Conservation (phyloP, 2,329 filamentous ascomycete species). For the Xylariales sp. region DNA sequence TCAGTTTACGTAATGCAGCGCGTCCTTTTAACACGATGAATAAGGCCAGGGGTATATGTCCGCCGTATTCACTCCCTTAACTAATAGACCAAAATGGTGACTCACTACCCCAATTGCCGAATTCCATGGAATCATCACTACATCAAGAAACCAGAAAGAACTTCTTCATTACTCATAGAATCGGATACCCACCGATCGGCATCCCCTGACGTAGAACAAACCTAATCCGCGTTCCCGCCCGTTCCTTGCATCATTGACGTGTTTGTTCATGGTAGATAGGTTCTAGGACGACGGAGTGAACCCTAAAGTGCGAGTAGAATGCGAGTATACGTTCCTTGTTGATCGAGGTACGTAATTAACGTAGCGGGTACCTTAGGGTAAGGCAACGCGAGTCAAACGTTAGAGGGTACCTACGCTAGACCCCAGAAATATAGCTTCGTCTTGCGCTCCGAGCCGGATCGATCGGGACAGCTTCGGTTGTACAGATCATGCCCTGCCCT, state of each 20-base stretch:
- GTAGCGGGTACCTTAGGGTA: background rate
- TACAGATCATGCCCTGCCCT: background rate
- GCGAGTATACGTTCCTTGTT: background rate
- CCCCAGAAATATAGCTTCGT: conserved; percentile 24
- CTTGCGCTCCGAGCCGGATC: conserved; percentile 7
- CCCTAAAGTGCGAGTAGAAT: conserved; percentile 1
- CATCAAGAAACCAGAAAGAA: too few relatives aligned
- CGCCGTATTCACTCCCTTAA: background rate
- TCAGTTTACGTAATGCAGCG: conserved; percentile 19
- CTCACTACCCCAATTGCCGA: background rate
- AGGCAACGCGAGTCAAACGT: background rate
- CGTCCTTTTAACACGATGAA: background rate
- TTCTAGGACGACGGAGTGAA: conserved; percentile 24
- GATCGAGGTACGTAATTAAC: background rate
- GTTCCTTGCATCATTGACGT: conserved; percentile 31
- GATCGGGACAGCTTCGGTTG: conserved; percentile 21
- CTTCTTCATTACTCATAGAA: background rate
- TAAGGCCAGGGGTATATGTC: background rate
- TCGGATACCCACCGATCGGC: conserved; percentile 1
- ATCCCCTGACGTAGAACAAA: background rate
- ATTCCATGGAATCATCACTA: background rate
- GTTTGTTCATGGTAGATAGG: too few relatives aligned
- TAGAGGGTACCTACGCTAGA: background rate
- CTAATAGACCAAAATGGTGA: background rate
- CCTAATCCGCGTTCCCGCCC: background rate